A percentile compares a stretch with the other conserved stretches of the same genome.
These are phyloP conservation scores for Filobasidium floriforme DNA, from an alignment of 768 basidiomycete species.

Conservation along the genomic window DNA sequence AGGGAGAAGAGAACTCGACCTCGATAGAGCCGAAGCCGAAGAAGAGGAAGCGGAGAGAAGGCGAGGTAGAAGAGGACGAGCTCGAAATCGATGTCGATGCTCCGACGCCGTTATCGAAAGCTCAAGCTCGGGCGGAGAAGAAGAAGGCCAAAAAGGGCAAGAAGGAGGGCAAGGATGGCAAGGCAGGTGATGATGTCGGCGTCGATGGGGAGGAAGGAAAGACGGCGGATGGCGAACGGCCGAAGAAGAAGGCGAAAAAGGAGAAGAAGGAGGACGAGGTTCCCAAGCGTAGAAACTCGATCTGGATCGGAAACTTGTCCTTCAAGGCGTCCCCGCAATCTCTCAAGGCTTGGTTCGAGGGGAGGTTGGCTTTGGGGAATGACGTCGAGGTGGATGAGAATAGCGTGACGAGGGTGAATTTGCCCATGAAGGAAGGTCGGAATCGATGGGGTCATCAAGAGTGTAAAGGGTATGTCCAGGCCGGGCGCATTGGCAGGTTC, in stretches of 20 bases:
- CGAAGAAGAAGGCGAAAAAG: slow-evolving; percentile 47
- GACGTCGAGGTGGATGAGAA: slow-evolving; percentile 14
- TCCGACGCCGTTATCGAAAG: slow-evolving; percentile 39
- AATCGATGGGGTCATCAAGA: slow-evolving; percentile 26
- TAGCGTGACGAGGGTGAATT: slow-evolving; percentile 49
- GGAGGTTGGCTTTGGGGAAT: slow-evolving; percentile 18
- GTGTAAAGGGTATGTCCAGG: slow-evolving; percentile 31
- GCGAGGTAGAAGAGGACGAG: slow-evolving; percentile 13
- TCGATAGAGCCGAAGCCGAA: not conserved
- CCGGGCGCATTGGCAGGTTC: not conserved
- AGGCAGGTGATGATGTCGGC: slow-evolving; percentile 14
- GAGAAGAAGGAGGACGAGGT: slow-evolving; percentile 35
- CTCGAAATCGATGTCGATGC: slow-evolving; percentile 39
- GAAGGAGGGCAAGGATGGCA: slow-evolving; percentile 21
- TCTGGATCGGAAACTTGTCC: slow-evolving; percentile 92
- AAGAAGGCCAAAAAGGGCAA: slow-evolving; percentile 32
- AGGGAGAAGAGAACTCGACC: not conserved
- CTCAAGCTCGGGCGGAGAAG: slow-evolving; percentile 37
- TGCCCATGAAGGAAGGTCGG: slow-evolving; percentile 64
- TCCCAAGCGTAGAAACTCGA: slow-evolving; percentile 65
- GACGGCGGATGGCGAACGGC: not conserved
- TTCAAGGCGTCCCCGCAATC: slow-evolving; percentile 76
- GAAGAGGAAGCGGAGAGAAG: slow-evolving; percentile 15
- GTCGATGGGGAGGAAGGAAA: slow-evolving; percentile 9
- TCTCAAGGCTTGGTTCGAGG: slow-evolving; percentile 48